A percentile compares a stretch with the other conserved stretches of the same genome.
Evolutionary conservation across 2,329 filamentous ascomycete species (phyloP).

Genomic region (Coniella lustricola): DNA sequence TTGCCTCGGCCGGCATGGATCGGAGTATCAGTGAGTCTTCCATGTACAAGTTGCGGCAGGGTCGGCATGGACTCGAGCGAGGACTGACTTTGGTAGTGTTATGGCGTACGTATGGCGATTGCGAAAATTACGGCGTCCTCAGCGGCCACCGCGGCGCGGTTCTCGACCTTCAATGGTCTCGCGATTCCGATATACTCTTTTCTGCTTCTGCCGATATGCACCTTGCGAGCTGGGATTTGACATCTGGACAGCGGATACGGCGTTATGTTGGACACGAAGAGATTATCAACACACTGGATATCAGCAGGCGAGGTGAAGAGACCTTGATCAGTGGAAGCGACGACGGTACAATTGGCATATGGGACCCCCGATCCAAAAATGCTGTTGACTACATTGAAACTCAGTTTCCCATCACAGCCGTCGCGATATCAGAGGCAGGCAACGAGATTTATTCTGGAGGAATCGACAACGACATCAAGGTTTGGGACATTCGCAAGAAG

Average conservation of each 20-base stretch:
- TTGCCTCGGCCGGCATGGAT: slow-evolving; percentile 95
- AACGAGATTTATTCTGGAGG: slow-evolving; percentile 93
- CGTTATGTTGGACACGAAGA: slow-evolving; percentile 91
- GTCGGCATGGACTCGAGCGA: not conserved
- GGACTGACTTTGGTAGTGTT: slow-evolving; percentile 52
- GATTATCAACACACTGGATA: slow-evolving; percentile 86
- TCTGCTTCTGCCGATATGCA: slow-evolving; percentile 92
- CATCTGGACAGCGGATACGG: slow-evolving; percentile 85
- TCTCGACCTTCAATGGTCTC: slow-evolving; percentile 91
- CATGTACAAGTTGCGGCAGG: no score
- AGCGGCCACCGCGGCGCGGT: slow-evolving; percentile 87
- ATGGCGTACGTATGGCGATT: slow-evolving; percentile 87
- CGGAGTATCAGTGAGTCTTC: slow-evolving; percentile 69
- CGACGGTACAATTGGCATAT: slow-evolving; percentile 88
- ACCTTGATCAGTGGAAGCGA: slow-evolving; percentile 86
- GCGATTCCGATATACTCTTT: slow-evolving; percentile 84
- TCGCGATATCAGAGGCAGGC: slow-evolving; percentile 86
- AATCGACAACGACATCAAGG: slow-evolving; percentile 95
- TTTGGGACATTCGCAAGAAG: slow-evolving; percentile 95
- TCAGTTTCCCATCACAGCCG: slow-evolving; percentile 84
- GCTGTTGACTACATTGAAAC: slow-evolving; percentile 85
- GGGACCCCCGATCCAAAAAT: slow-evolving; percentile 88
- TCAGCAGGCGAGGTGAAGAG: slow-evolving; percentile 85
- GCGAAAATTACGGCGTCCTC: slow-evolving; percentile 87
- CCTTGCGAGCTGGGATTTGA: slow-evolving; percentile 89